Evolutionary conservation across 768 basidiomycete species (phyloP).

Genomic region (Chalciporus sphaerocephalus): DNA sequence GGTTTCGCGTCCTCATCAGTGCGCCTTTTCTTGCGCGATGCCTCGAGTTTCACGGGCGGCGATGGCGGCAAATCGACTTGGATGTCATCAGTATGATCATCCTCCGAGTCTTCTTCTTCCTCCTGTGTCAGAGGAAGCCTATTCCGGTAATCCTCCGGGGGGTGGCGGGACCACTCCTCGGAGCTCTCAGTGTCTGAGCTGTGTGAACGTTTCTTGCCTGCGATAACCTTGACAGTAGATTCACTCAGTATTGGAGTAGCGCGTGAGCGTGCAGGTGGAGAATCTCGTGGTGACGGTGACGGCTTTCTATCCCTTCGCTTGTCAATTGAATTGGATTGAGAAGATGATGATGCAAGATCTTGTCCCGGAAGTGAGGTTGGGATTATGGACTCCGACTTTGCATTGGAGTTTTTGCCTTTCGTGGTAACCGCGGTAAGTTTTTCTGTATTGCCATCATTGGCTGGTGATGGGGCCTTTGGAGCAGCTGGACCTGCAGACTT

Average conservation of each 20-base stretch:
- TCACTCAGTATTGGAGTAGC: slow-evolving; percentile 1
- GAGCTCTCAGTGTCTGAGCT: slow-evolving; percentile 27
- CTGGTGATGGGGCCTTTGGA: slow-evolving; percentile 6
- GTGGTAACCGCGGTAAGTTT: slow-evolving; percentile 6
- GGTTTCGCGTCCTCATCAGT: slow-evolving; percentile 26
- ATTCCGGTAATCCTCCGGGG: slow-evolving; percentile 29
- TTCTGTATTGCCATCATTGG: slow-evolving; percentile 6
- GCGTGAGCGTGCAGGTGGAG: slow-evolving; percentile 6
- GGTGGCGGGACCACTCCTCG: slow-evolving; percentile 10
- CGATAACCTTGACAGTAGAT: slow-evolving; percentile 6
- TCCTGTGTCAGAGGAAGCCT: slow-evolving; percentile 17
- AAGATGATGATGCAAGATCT: slow-evolving; percentile 28
- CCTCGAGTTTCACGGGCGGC: slow-evolving; percentile 17
- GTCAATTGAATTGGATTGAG: slow-evolving; percentile 4
- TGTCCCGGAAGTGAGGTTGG: slow-evolving; percentile 62
- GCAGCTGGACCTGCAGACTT: slow-evolving; percentile 1
- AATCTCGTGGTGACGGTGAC: not conserved
- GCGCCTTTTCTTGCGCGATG: slow-evolving; percentile 45
- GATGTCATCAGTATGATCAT: slow-evolving; percentile 40
- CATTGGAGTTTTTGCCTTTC: slow-evolving; percentile 12
- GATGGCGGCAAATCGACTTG: slow-evolving; percentile 31
- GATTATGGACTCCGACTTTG: slow-evolving; percentile 32
- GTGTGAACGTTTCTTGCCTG: slow-evolving; percentile 19
- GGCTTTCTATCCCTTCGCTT: slow-evolving; percentile 6
- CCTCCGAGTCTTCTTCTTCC: slow-evolving; percentile 38